Percentiles rank a stretch among this genome's conserved stretches.
phyloP scores from a whole-genome alignment of 352 stramenopile species.

The Globisporangium parvum region DNA sequence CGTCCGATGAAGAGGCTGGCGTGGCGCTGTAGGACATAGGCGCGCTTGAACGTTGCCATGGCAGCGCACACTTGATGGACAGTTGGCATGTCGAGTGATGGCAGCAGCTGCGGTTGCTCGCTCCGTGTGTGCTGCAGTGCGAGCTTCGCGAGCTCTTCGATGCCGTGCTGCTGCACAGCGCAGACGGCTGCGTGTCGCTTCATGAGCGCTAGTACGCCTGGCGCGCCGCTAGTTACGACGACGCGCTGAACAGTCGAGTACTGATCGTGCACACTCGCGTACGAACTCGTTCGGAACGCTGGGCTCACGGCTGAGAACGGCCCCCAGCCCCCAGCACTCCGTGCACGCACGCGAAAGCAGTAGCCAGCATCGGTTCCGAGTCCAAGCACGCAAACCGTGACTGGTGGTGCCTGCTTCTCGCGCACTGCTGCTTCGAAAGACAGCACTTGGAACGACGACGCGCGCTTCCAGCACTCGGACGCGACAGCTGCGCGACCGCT shows the following conservation, averaged over 20 bases:
- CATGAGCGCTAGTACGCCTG: conserved; percentile 38
- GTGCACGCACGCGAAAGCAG: conserved; percentile 54
- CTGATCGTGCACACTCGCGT: conserved; percentile 21
- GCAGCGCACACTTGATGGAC: conserved; percentile 27
- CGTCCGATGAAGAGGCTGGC: conserved; percentile 38
- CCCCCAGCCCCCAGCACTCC: conserved; percentile 56
- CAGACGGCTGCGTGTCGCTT: conserved; percentile 24
- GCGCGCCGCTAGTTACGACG: conserved; percentile 11
- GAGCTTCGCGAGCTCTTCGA: conserved; percentile 38
- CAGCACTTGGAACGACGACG: conserved; percentile 44
- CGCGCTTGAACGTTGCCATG: conserved; percentile 44
- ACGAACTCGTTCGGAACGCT: conserved; percentile 36
- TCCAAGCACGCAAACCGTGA: conserved; percentile 26
- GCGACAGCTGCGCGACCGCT: conserved; percentile 30
- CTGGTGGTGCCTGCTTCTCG: conserved; percentile 20
- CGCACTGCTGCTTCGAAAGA: conserved; percentile 41
- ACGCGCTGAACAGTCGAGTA: conserved; percentile 26
- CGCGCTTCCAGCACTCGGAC: conserved; percentile 38
- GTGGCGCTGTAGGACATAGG: conserved; percentile 31
- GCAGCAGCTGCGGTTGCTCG: conserved; percentile 11
- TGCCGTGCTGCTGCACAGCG: conserved; percentile 29
- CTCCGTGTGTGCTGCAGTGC: conserved; percentile 24
- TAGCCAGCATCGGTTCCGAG: conserved; percentile 40
- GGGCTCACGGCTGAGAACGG: conserved; percentile 36
- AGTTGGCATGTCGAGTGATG: conserved; percentile 17